A percentile compares a stretch with the other conserved stretches of the same genome.
Evolutionary conservation across 345 rosid genomes (phyloP).

Genomic region (Camelina sativa): DNA sequence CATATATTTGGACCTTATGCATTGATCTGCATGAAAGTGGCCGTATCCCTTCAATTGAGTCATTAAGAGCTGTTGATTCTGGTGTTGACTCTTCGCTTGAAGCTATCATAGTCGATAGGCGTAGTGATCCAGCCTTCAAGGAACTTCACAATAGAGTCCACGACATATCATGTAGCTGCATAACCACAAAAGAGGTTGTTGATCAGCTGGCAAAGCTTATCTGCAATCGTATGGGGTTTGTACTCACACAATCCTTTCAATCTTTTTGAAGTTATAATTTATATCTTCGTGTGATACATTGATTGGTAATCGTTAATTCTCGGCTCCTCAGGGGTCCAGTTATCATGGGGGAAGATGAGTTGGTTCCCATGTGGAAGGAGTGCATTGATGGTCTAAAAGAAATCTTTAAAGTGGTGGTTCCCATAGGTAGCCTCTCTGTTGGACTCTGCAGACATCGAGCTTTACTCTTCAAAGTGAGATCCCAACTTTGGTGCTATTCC

Average conservation of each 20-base stretch:
- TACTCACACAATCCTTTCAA: conserved; percentile 33
- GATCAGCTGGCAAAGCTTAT: conserved; percentile 95
- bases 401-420: conserved; percentile 83
- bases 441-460: conserved; percentile 99
- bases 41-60: conserved; percentile 90
- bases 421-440: conserved; percentile 85
- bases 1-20: conserved; percentile 91
- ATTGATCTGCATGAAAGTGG: conserved; percentile 82
- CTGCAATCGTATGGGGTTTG: conserved; percentile 93
- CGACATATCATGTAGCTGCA: conserved; percentile 68
- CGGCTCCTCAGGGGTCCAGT: conserved; percentile 68
- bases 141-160: conserved; percentile 83
- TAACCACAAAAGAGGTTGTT: conserved; percentile 84
- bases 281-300: conserved; percentile 44
- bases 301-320: conserved; percentile 29
- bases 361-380: conserved; percentile 74
- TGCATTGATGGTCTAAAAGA: conserved; percentile 82
- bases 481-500: conserved; percentile 27
- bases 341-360: conserved; percentile 65
- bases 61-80: conserved; percentile 78
- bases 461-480: conserved; percentile 89
- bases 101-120: conserved; percentile 80
- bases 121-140: conserved; percentile 77
- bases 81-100: conserved; percentile 63
- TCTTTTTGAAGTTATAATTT: conserved; percentile 13